Conservation (phyloP, 352 stramenopile genomes). For the Pythium chondricola region DNA sequence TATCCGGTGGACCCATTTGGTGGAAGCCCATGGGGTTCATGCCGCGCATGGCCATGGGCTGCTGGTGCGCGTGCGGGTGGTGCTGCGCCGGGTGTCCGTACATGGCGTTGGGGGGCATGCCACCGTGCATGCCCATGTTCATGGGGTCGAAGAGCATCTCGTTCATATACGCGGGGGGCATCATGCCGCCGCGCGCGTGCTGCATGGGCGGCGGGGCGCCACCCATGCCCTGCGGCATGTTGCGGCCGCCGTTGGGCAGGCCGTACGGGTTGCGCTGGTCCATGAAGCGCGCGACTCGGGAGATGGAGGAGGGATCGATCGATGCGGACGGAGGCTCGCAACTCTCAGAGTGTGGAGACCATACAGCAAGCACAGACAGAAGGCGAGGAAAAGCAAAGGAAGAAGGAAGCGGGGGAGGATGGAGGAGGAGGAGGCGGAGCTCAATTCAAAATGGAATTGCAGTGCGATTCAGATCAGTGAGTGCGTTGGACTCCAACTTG, state of each 20-base stretch:
- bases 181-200: constrained; percentile 28
- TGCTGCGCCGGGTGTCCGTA: constrained; percentile 41
- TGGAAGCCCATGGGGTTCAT: constrained; percentile 44
- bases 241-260: constrained; percentile 25
- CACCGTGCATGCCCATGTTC: constrained; percentile 43
- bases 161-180: constrained; percentile 60
- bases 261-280: constrained; percentile 63
- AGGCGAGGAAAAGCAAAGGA: too few species aligned
- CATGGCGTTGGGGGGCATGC: constrained; percentile 46
- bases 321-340: not conserved
- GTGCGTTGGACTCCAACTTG: too few species aligned
- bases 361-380: not conserved
- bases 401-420: constrained; percentile 3
- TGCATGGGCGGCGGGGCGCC: constrained; percentile 41
- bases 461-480: too few species aligned
- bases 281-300: constrained; percentile 20
- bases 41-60: constrained; percentile 8
- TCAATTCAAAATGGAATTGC: constrained; percentile 7
- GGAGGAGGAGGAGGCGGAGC: not conserved
- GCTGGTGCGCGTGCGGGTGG: constrained; percentile 11
- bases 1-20: constrained; percentile 47
- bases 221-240: constrained; percentile 22
- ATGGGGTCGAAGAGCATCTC: constrained; percentile 77
- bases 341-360: constrained; percentile 13
- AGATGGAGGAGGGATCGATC: not conserved